Evolutionary conservation across 1,284 basidiomycete species (phyloP).

Genomic region (Veloporphyrellus conicus): DNA sequence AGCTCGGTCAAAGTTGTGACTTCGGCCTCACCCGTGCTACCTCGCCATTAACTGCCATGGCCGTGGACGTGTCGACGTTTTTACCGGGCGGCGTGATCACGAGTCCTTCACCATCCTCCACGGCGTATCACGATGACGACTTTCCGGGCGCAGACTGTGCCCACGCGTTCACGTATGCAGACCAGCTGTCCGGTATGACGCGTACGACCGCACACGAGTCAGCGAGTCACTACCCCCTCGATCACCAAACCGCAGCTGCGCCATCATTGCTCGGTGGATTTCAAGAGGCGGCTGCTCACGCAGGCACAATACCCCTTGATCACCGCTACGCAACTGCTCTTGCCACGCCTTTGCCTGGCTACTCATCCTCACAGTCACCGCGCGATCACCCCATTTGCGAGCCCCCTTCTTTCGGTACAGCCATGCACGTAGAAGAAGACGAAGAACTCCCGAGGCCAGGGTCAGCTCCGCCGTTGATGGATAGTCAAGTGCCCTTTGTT

Average conservation of each 20-base stretch:
- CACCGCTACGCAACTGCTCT: slow-evolving; percentile 21
- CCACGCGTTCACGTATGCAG: slow-evolving; percentile 16
- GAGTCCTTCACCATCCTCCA: slow-evolving; percentile 22
- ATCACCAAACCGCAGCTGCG: slow-evolving; percentile 17
- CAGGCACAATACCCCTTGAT: slow-evolving; percentile 24
- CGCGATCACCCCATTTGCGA: slow-evolving; percentile 27
- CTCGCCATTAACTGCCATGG: slow-evolving; percentile 18
- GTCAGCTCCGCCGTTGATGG: slow-evolving; percentile 31
- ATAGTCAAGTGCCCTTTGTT: slow-evolving; percentile 27
- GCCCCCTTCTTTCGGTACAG: slow-evolving; percentile 24
- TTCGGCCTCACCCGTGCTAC: slow-evolving; percentile 9
- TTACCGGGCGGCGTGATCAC: slow-evolving; percentile 16
- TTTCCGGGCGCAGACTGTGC: slow-evolving; percentile 13
- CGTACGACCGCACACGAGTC: slow-evolving; percentile 12
- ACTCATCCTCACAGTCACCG: slow-evolving; percentile 31
- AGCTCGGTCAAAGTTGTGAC: slow-evolving; percentile 8
- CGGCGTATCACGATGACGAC: slow-evolving; percentile 28
- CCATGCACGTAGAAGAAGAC: slow-evolving; percentile 17
- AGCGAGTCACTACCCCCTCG: slow-evolving; percentile 14
- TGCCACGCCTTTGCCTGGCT: slow-evolving; percentile 33
- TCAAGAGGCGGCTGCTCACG: slow-evolving; percentile 18
- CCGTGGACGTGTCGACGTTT: slow-evolving; percentile 14
- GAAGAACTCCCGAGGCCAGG: slow-evolving; percentile 28
- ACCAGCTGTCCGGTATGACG: slow-evolving; percentile 18
- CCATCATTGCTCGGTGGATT: slow-evolving; percentile 17